Evolutionary conservation across 495 filamentous ascomycete genomes (phyloP).

Genomic region (Choiromyces venosus): DNA sequence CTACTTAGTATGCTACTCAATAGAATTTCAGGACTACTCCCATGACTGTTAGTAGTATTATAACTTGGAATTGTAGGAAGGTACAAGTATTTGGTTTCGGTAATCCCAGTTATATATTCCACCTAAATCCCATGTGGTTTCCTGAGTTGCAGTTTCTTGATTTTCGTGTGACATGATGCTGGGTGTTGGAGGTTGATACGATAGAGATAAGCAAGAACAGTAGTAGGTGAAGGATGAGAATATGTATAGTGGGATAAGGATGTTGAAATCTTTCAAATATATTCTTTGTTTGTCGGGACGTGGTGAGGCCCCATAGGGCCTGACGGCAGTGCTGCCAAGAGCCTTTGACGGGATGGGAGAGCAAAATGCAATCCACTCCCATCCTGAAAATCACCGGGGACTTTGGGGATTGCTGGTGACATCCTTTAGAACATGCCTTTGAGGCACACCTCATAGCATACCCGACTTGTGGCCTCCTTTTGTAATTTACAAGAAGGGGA

Average conservation of each 20-base stretch:
- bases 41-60: background rate
- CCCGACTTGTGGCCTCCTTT: too few species aligned
- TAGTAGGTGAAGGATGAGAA: background rate
- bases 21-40: background rate
- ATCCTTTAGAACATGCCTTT: too few species aligned
- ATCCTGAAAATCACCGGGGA: too few species aligned
- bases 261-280: background rate
- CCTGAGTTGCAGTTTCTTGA: background rate
- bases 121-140: background rate
- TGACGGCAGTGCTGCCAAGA: too few species aligned
- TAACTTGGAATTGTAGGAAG: background rate
- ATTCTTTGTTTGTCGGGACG: background rate
- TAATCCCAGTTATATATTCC: background rate
- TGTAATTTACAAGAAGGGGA: too few species aligned
- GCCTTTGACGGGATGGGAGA: too few species aligned
- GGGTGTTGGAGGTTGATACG: background rate
- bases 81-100: background rate
- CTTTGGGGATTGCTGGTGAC: too few species aligned
- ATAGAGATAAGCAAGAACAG: background rate
- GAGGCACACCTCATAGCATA: too few species aligned
- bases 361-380: too few species aligned
- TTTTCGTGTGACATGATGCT: background rate
- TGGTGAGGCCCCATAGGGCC: too few species aligned
- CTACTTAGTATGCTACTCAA: background rate
- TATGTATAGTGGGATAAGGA: background rate